phyloP scores from a whole-genome alignment of 805 yeast species.

The Metschnikowia matae region DNA sequence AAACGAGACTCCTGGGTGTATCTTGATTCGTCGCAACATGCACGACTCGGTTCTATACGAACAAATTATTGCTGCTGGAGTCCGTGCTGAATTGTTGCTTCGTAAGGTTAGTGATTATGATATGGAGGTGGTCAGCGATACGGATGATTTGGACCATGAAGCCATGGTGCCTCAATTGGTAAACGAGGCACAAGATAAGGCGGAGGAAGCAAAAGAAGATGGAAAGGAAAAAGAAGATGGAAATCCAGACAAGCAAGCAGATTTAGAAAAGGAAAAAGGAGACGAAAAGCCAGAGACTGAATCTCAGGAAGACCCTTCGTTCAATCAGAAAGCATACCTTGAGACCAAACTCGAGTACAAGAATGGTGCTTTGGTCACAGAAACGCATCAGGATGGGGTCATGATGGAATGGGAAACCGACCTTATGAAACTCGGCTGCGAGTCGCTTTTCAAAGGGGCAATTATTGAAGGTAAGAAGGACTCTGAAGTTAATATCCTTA shows the following conservation, averaged over 20 bases:
- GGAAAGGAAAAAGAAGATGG: slow-evolving; percentile 12
- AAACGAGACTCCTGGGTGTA: slow-evolving; percentile 81
- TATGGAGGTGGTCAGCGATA: slow-evolving; percentile 54
- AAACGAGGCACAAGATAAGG: slow-evolving; percentile 10
- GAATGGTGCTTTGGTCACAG: slow-evolving; percentile 67
- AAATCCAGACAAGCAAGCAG: too few relatives aligned
- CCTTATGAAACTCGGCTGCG: slow-evolving; percentile 77
- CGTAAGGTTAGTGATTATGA: slow-evolving; percentile 64
- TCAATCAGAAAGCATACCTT: slow-evolving; percentile 60
- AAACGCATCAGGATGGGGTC: slow-evolving; percentile 77
- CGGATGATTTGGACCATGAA: slow-evolving; percentile 26
- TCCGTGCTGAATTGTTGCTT: slow-evolving; percentile 78
- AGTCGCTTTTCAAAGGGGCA: slow-evolving; percentile 55
- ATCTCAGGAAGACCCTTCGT: slow-evolving; percentile 47
- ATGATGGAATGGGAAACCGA: slow-evolving; percentile 97
- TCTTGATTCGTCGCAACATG: slow-evolving; percentile 52
- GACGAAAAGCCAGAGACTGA: neutral
- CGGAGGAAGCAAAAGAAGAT: slow-evolving; percentile 14
- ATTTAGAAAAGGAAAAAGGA: slow-evolving; percentile 1
- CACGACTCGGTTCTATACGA: slow-evolving; percentile 38
- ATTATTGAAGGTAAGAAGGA: slow-evolving; percentile 27
- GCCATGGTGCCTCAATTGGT: slow-evolving; percentile 13
- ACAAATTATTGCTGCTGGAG: slow-evolving; percentile 76
- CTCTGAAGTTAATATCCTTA: slow-evolving; percentile 52
- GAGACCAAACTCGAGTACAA: slow-evolving; percentile 63